Percentiles rank a stretch among this genome's conserved stretches.
Conservation (phyloP, 345 rosid species). For the Balakata baccata region DNA sequence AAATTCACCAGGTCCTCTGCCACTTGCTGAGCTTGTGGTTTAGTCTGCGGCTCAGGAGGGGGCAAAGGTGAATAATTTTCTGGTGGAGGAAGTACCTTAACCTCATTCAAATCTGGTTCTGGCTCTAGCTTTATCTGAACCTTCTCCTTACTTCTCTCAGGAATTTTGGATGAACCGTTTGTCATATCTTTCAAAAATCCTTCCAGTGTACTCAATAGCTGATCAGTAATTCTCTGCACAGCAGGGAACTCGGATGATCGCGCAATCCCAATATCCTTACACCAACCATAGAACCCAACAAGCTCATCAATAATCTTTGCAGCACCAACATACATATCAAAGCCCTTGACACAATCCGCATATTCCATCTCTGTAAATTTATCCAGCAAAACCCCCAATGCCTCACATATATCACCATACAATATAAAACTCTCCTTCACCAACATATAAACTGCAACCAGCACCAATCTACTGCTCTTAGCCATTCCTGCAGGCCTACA, state of each 20-base stretch:
- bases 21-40: slow-evolving; percentile 14
- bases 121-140: slow-evolving; percentile 2
- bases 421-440: slow-evolving; percentile 27
- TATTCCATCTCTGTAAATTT: slow-evolving; percentile 29
- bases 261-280: slow-evolving; percentile 29
- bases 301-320: slow-evolving; percentile 29
- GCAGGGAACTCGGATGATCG: slow-evolving; percentile 28
- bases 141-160: slow-evolving; percentile 14
- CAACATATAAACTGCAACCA: slow-evolving; percentile 14
- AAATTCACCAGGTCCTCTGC: slow-evolving; percentile 28
- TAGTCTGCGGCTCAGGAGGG: slow-evolving; percentile 8
- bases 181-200: slow-evolving; percentile 25
- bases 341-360: slow-evolving; percentile 20
- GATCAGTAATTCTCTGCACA: slow-evolving; percentile 23
- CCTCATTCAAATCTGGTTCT: slow-evolving; percentile 10
- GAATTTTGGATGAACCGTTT: slow-evolving; percentile 1
- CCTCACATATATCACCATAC: slow-evolving; percentile 21
- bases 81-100: slow-evolving; percentile 24
- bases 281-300: slow-evolving; percentile 23
- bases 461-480: slow-evolving; percentile 22
- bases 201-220: slow-evolving; percentile 18
- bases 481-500: slow-evolving; percentile 24
- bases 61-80: slow-evolving; percentile 17
- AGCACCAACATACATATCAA: slow-evolving; percentile 27
- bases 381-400: slow-evolving; percentile 21